phyloP scores from a whole-genome alignment of 139 green algal species.

The Pycnococcus provasolii region DNA sequence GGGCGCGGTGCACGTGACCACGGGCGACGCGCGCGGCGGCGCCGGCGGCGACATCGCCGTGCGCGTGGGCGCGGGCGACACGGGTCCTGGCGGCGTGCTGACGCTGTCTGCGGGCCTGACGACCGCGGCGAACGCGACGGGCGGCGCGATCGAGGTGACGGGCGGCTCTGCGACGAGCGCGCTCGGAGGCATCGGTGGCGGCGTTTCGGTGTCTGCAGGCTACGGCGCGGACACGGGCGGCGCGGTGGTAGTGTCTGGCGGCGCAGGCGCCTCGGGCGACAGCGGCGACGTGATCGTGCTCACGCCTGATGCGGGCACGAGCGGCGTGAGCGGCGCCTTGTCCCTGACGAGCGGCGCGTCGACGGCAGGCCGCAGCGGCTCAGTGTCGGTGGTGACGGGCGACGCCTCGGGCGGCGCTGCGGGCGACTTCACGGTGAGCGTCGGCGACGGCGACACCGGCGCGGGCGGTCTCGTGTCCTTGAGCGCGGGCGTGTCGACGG shows the following conservation, averaged over 20 bases:
- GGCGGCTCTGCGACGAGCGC: not conserved
- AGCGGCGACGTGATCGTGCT: not conserved
- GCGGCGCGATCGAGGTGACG: not conserved
- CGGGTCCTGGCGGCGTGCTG: not conserved
- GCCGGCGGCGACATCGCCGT: not conserved
- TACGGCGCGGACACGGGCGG: not conserved
- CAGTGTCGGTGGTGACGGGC: not conserved
- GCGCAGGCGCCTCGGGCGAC: not conserved
- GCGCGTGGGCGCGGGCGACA: not conserved
- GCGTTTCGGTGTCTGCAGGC: not conserved
- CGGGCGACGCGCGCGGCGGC: constrained; percentile 1
- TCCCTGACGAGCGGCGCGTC: not conserved
- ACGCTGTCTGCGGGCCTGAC: not conserved
- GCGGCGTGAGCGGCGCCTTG: not conserved
- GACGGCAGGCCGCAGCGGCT: not conserved
- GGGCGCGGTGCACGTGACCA: not conserved
- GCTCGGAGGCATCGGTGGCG: not conserved
- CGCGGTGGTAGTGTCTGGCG: too few relatives aligned
- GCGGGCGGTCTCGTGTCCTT: not conserved
- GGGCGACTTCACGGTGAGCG: not conserved
- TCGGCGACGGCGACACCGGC: not conserved
- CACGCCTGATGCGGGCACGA: not conserved
- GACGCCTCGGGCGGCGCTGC: not conserved
- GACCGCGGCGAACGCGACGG: not conserved
- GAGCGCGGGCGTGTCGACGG: not conserved